Conservation (phyloP, 129 eudicot species). For the Kitagawia praeruptora region DNA sequence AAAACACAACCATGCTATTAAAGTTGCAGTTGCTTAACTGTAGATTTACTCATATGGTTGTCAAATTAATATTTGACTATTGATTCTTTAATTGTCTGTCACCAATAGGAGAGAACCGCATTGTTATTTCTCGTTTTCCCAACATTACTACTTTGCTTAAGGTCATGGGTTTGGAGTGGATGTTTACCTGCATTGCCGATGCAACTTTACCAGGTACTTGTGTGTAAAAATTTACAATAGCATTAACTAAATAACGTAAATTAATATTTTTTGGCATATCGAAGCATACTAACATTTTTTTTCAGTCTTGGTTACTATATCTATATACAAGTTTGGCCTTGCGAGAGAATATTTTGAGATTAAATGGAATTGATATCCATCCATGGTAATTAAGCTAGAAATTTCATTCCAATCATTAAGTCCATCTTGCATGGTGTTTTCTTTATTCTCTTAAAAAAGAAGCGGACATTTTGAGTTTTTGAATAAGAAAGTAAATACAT, state of each 20-base stretch:
- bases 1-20: neutral
- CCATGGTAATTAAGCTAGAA: constrained; percentile 33
- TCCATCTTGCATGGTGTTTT: neutral
- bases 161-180: constrained; percentile 62
- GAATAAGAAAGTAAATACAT: neutral
- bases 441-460: neutral
- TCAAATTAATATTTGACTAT: neutral
- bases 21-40: neutral
- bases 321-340: constrained; percentile 42
- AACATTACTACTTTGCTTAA: constrained; percentile 35
- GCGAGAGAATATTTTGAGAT: constrained; percentile 39
- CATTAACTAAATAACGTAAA: neutral
- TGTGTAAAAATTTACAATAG: neutral
- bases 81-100: neutral
- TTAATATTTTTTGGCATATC: neutral
- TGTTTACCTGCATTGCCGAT: constrained; percentile 77
- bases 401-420: neutral
- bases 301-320: constrained; percentile 52
- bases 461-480: neutral
- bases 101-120: constrained; percentile 61
- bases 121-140: constrained; percentile 61
- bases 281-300: constrained; percentile 11
- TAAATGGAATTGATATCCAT: constrained; percentile 52
- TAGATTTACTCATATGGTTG: neutral
- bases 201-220: constrained; percentile 67